These are phyloP conservation scores for Pseudopyrenochaeta lycopersici DNA, from an alignment of 2,329 filamentous ascomycete species.

Conservation along the genomic window DNA sequence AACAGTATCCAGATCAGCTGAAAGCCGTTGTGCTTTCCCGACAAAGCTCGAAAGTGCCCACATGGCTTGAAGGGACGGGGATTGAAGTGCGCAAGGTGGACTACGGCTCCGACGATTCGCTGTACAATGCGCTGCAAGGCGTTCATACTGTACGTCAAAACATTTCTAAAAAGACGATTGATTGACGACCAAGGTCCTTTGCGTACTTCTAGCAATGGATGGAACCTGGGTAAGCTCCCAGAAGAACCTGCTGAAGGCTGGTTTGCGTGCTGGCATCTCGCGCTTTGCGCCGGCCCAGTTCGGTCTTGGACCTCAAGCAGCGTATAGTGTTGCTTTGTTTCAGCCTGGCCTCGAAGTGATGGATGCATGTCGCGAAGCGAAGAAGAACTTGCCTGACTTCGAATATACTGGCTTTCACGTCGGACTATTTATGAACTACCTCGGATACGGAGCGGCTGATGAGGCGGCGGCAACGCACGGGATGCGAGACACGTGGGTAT, in stretches of 20 bases:
- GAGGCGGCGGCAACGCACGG: constrained; percentile 30
- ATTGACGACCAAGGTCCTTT: constrained; percentile 23
- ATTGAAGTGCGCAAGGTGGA: constrained; percentile 37
- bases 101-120: constrained; percentile 29
- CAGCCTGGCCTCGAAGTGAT: constrained; percentile 32
- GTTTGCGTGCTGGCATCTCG: constrained; percentile 59
- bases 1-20: constrained; percentile 25
- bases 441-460: constrained; percentile 35
- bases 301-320: constrained; percentile 33
- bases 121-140: constrained; percentile 27
- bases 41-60: constrained; percentile 11
- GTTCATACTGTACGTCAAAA: constrained; percentile 32
- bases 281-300: constrained; percentile 64
- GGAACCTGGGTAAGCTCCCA: constrained; percentile 48
- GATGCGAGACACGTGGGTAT: constrained; percentile 23
- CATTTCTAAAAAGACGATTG: not conserved
- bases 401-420: constrained; percentile 42
- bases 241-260: constrained; percentile 58
- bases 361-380: constrained; percentile 27
- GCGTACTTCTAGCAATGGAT: constrained; percentile 23
- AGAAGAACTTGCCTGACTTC: constrained; percentile 21
- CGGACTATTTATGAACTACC: constrained; percentile 50
- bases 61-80: constrained; percentile 11
- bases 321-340: constrained; percentile 29
- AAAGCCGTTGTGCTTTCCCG: constrained; percentile 42